Base-by-base conservation (phyloP, 2,329 filamentous ascomycete genomes). In the Claviceps quebecensis region DNA sequence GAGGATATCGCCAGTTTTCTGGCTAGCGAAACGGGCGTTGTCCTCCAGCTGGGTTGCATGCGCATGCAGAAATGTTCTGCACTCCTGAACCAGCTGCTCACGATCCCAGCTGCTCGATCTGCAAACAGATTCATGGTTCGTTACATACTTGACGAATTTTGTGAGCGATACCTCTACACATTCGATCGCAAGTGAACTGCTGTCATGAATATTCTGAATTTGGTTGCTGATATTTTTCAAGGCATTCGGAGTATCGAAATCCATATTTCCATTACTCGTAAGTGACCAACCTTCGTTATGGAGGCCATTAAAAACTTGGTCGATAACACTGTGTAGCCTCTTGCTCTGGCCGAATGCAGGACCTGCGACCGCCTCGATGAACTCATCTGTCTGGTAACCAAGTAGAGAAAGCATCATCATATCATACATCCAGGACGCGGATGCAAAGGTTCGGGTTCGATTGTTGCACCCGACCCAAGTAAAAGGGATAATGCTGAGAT, bases 341-440 rank as follows among this genome's bases (percentile, higher is more conserved):
- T 36, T 36, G 34, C 39, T 34, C 11, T 38, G 14, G 6, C 14
- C 11, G 37, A 51, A 52, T 16, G 26, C 22, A 9, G 47, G 37
- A 22, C 34, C 55, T 17, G 52, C 52, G 4, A 52, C 50, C 4
- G 46, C 38, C 45, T 56, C 55, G 34, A 56, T 53, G 37, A 50
- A 55, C 50, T 56, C 52, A 36, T 55, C 55, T 16, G 45, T 48
- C 44, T 53, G 53, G 23, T 44, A 52, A 9, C 47, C 48, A 14
- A 55, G 23, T 22, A 53, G 19, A 9, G 53, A 45, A 3, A 56
- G 36, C 13, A 45, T 45, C 52, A 52, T 53, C 55, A 56, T 55
- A 13, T 54, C 51, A 17, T 40, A 49, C 39, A 56, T 36, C 26
- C 47, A 26, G 11, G 36, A 14, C 1, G 48, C 37, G 16, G 53